Evolutionary conservation across 139 green algal species (phyloP).

Genomic region (Ettlia oleoabundans): DNA sequence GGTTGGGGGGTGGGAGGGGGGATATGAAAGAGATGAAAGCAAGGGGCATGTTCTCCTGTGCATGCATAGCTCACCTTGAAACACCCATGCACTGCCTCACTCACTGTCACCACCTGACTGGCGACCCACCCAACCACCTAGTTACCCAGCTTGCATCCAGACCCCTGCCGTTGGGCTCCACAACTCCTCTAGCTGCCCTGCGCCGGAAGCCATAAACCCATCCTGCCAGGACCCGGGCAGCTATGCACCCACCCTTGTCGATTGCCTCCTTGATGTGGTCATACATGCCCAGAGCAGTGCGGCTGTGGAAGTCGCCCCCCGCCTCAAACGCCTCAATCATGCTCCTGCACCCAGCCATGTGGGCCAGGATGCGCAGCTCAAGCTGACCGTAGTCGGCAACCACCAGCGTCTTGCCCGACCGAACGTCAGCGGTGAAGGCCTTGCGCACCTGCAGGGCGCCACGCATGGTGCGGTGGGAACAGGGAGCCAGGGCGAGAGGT

Average conservation of each 20-base stretch:
- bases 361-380: conserved; percentile 96
- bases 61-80: no score
- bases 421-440: conserved; percentile 83
- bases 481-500: not conserved
- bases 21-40: no score
- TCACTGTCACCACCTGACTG: not conserved
- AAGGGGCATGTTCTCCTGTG: no score
- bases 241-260: conserved; percentile 59
- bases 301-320: conserved; percentile 97
- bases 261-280: conserved; percentile 92
- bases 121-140: not conserved
- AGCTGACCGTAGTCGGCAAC: conserved; percentile 99
- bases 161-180: no score
- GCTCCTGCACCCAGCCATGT: conserved; percentile 87
- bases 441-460: conserved; percentile 72
- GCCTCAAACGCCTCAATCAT: conserved; percentile 92
- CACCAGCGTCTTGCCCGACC: conserved; percentile 82
- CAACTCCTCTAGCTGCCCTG: no score
- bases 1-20: not conserved
- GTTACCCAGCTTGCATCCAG: no score
- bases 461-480: not conserved
- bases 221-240: no score
- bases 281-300: conserved; percentile 97
- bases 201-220: no score
- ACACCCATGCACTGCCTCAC: no score